Percentiles rank a stretch among this genome's conserved stretches.
Evolutionary conservation across 1,284 basidiomycete species (phyloP).

Genomic region (Ganoderma meredithae): DNA sequence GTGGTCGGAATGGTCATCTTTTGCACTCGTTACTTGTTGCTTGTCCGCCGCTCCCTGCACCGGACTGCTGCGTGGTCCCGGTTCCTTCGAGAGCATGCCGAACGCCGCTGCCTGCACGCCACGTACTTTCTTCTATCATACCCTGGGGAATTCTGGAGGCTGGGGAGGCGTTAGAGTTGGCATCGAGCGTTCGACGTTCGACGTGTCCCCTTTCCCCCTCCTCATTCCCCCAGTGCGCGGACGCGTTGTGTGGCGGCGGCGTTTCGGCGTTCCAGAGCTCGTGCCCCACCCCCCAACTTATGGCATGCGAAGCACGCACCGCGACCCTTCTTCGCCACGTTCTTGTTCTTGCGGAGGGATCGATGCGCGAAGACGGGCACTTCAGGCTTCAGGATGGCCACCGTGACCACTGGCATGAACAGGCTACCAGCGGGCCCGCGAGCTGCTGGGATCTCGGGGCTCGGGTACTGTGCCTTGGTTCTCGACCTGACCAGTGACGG

Average conservation of each 20-base stretch:
- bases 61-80: too few relatives aligned
- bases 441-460: conserved; percentile 2
- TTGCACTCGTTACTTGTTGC: too few relatives aligned
- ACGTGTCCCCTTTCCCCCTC: too few relatives aligned
- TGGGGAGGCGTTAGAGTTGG: not conserved
- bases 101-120: too few relatives aligned
- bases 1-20: not conserved
- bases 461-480: not conserved
- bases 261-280: not conserved
- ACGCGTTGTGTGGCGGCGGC: not conserved
- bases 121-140: too few relatives aligned
- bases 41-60: too few relatives aligned
- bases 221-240: too few relatives aligned
- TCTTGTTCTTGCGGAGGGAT: not conserved
- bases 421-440: not conserved
- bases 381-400: not conserved
- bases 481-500: not conserved
- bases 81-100: too few relatives aligned
- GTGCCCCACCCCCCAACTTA: not conserved
- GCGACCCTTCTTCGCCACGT: too few relatives aligned
- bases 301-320: too few relatives aligned
- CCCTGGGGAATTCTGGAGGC: not conserved
- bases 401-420: not conserved
- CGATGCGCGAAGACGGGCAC: not conserved
- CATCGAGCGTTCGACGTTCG: not conserved